Conservation (phyloP, 2,329 filamentous ascomycete species). For the Oidium heveae region DNA sequence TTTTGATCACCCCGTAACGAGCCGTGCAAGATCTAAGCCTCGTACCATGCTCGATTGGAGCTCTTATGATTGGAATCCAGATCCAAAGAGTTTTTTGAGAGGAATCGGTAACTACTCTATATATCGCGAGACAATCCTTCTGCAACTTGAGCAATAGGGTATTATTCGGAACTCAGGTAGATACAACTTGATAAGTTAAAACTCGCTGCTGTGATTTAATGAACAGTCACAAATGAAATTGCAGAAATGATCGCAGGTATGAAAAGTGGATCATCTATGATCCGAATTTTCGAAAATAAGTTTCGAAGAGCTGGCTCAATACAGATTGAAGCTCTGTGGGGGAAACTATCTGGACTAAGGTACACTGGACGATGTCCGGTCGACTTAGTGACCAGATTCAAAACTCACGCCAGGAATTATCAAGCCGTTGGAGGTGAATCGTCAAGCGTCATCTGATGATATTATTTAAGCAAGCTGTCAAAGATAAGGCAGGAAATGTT, state of each 20-base stretch:
- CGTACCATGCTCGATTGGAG: neutral
- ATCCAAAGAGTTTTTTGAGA: neutral
- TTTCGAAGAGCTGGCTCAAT: neutral
- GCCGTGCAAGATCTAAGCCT: neutral
- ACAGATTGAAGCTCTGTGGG: neutral
- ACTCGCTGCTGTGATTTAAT: neutral
- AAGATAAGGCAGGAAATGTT: neutral
- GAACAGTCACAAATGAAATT: neutral
- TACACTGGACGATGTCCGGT: neutral
- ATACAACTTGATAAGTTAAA: neutral
- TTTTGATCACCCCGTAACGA: neutral
- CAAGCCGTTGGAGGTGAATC: neutral
- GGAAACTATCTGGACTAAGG: neutral
- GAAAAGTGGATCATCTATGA: neutral
- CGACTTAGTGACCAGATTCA: neutral
- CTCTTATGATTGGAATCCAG: neutral
- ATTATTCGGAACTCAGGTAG: neutral
- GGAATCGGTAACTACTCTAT: neutral
- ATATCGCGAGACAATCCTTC: neutral
- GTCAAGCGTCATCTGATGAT: neutral
- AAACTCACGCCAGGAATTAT: neutral
- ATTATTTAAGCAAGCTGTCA: neutral
- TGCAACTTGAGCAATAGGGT: conserved; percentile 1
- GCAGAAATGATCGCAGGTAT: neutral
- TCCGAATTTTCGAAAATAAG: neutral